phyloP scores from a whole-genome alignment of 352 stramenopile species.

The Phytophthora sp. region DNA sequence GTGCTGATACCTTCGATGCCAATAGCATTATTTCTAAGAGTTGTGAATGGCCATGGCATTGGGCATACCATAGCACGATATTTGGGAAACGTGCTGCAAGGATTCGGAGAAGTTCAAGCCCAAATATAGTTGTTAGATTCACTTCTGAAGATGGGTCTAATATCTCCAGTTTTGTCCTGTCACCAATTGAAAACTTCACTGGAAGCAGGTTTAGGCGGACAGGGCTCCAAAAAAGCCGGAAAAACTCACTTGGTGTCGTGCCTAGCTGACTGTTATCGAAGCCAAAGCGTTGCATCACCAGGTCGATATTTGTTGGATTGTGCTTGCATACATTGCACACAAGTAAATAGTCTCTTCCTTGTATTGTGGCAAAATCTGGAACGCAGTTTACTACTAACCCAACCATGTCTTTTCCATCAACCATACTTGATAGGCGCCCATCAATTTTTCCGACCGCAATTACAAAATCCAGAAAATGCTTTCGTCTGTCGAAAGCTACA shows the following conservation, averaged over 20 bases:
- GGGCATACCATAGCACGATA: constrained; percentile 8
- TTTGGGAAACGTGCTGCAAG: neutral
- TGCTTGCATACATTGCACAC: constrained; percentile 9
- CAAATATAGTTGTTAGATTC: constrained; percentile 8
- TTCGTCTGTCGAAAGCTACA: constrained; percentile 9
- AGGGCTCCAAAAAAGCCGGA: constrained; percentile 16
- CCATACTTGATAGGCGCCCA: neutral
- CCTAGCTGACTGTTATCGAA: neutral
- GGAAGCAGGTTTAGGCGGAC: constrained; percentile 5
- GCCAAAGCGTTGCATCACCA: constrained; percentile 1
- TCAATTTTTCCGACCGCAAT: constrained; percentile 10
- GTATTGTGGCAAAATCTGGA: neutral
- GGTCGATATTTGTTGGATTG: constrained; percentile 3
- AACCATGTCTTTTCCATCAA: constrained; percentile 12
- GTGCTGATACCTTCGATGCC: constrained; percentile 11
- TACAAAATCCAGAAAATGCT: constrained; percentile 24
- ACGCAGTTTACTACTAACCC: constrained; percentile 3
- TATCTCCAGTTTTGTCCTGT: constrained; percentile 5
- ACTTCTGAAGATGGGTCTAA: constrained; percentile 8
- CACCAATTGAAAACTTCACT: constrained; percentile 1
- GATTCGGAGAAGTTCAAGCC: constrained; percentile 13
- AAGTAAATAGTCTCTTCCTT: constrained; percentile 23
- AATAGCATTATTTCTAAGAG: constrained; percentile 22
- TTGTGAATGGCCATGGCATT: constrained; percentile 11
- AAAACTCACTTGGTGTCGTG: constrained; percentile 2